Evolutionary conservation across 805 yeast genomes (phyloP).

Genomic region (Jamesozyma spencerorum): DNA sequence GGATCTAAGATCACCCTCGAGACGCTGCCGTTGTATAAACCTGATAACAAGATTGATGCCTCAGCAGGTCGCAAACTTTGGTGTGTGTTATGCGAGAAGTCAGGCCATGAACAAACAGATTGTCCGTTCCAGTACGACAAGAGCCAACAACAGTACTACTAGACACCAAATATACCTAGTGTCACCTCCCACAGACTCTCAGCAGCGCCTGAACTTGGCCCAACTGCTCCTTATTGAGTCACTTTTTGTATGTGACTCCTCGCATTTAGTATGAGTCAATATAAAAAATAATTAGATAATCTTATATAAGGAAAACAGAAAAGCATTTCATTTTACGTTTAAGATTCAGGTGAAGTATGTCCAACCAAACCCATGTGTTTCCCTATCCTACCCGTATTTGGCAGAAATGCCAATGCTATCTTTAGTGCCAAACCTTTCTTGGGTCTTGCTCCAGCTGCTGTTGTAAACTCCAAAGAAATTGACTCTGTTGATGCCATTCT

Average conservation of each 20-base stretch:
- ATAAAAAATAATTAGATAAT: too few relatives aligned
- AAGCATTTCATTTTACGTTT: too few relatives aligned
- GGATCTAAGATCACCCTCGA: slow-evolving; percentile 6
- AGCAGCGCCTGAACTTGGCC: too few relatives aligned
- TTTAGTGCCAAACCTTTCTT: slow-evolving; percentile 16
- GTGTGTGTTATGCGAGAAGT: slow-evolving; percentile 90
- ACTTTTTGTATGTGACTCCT: too few relatives aligned
- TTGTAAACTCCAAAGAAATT: slow-evolving; percentile 19
- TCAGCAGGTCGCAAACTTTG: slow-evolving; percentile 67
- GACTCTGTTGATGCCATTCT: slow-evolving; percentile 12
- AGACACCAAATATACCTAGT: neutral
- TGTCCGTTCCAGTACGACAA: slow-evolving; percentile 47
- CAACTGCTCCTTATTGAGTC: too few relatives aligned
- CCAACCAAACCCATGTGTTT: slow-evolving; percentile 33
- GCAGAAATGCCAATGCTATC: slow-evolving; percentile 9
- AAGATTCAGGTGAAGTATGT: too few relatives aligned
- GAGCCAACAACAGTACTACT: too few relatives aligned
- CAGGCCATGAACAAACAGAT: slow-evolving; percentile 78
- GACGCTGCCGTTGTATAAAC: slow-evolving; percentile 25
- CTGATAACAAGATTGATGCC: slow-evolving; percentile 35
- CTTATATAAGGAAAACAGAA: too few relatives aligned
- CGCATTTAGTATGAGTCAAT: too few relatives aligned
- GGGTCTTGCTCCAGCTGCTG: slow-evolving; percentile 21
- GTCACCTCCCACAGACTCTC: too few relatives aligned
- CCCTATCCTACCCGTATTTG: slow-evolving; percentile 32